Percentiles rank a stretch among this genome's conserved stretches.
phyloP scores from a whole-genome alignment of 164 flowering plant species.

The Paratinospora sagittata region DNA sequence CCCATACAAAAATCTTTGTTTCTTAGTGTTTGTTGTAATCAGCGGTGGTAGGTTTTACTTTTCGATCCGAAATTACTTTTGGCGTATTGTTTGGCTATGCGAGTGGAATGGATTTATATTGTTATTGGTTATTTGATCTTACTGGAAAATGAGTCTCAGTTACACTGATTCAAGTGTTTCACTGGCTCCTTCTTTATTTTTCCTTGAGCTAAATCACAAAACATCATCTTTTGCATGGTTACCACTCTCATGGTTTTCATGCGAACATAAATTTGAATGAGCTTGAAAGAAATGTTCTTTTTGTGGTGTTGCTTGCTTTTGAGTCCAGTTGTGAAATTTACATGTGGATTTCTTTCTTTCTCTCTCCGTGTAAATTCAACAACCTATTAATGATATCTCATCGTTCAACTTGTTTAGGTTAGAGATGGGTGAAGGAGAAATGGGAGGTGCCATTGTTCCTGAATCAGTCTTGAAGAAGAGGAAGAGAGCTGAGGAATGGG shows the following conservation, averaged over 20 bases:
- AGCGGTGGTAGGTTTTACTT: background rate
- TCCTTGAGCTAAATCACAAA: background rate
- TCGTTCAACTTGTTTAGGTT: background rate
- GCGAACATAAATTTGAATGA: background rate
- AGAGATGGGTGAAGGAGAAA: conserved; percentile 38
- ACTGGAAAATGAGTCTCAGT: background rate
- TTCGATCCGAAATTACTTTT: too few species aligned
- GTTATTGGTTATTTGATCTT: background rate
- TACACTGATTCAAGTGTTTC: background rate
- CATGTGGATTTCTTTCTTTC: background rate
- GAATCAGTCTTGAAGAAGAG: conserved; percentile 56
- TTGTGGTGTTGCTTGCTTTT: background rate
- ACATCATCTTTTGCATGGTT: background rate
- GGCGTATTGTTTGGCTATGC: too few species aligned
- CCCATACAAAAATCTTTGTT: too few species aligned
- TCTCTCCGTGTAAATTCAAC: background rate
- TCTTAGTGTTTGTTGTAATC: background rate
- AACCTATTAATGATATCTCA: background rate
- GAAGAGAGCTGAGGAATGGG: conserved; percentile 58
- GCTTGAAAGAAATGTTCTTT: background rate
- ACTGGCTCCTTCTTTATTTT: too few species aligned
- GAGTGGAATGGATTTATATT: background rate
- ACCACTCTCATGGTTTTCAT: background rate
- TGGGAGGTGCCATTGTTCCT: conserved; percentile 32
- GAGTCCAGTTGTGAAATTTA: background rate